Evolutionary conservation across 208 protist genomes (phyloP).

Genomic region (Trypanosoma caninum): DNA sequence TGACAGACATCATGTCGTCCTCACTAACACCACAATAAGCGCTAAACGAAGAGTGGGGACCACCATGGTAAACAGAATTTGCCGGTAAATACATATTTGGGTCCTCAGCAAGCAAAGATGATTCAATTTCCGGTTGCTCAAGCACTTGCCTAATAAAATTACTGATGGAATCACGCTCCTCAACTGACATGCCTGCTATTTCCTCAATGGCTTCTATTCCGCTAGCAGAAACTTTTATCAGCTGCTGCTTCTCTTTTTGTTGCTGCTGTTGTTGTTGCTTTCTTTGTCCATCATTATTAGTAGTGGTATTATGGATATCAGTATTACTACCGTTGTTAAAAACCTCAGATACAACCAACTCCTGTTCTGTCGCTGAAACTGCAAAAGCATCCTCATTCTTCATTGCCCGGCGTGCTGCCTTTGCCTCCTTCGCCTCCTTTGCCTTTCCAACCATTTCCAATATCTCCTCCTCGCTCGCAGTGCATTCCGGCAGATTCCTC

Average conservation of each 20-base stretch:
- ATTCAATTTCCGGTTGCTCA: slow-evolving; percentile 40
- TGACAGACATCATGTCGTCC: slow-evolving; percentile 27
- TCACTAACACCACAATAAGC: slow-evolving; percentile 17
- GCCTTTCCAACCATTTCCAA: slow-evolving; percentile 42
- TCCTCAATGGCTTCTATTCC: slow-evolving; percentile 42
- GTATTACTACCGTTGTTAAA: not conserved
- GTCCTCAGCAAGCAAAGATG: slow-evolving; percentile 36
- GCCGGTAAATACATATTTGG: slow-evolving; percentile 9
- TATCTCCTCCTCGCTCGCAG: slow-evolving; percentile 50
- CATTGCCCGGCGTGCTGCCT: slow-evolving; percentile 21
- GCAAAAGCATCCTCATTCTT: slow-evolving; percentile 13
- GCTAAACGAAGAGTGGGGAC: too few species aligned
- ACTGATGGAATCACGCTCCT: slow-evolving; percentile 65
- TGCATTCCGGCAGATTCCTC: slow-evolving; percentile 49
- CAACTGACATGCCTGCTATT: slow-evolving; percentile 45
- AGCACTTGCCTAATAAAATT: slow-evolving; percentile 79
- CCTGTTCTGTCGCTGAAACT: not conserved
- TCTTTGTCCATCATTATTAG: not conserved
- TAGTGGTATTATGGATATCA: not conserved
- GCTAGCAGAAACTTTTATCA: not conserved
- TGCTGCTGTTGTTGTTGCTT: slow-evolving; percentile 23
- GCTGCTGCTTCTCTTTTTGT: slow-evolving; percentile 4
- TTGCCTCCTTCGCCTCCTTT: slow-evolving; percentile 31
- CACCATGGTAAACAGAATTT: too few species aligned
- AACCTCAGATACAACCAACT: too few species aligned